phyloP scores from a whole-genome alignment of 1,139 yeast species.

The Yamadazyma mexicana region DNA sequence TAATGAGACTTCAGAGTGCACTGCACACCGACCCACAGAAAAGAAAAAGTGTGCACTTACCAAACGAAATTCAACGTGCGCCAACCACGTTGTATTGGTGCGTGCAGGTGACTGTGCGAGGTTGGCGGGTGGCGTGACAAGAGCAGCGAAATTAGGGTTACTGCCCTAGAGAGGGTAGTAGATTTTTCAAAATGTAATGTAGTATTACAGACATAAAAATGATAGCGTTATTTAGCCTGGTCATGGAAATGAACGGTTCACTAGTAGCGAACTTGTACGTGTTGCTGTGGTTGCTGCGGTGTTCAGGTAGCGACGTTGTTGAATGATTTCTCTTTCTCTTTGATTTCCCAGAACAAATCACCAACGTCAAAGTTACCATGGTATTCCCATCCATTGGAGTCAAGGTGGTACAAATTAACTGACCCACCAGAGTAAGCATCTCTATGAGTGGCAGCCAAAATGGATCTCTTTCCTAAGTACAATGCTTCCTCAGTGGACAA shows the following conservation, averaged over 20 bases:
- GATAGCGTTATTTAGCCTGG: background rate
- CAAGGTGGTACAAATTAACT: conserved; percentile 86
- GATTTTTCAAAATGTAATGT: background rate
- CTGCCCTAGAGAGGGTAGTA: background rate
- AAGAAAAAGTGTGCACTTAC: background rate
- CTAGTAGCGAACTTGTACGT: too few species aligned
- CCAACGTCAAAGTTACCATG: conserved; percentile 97
- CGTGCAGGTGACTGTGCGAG: background rate
- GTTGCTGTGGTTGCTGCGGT: too few species aligned
- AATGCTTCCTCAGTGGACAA: conserved; percentile 89
- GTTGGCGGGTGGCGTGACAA: conserved; percentile 1
- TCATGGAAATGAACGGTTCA: background rate
- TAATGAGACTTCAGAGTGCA: conserved; percentile 2
- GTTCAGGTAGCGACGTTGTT: conserved; percentile 72
- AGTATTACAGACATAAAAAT: background rate
- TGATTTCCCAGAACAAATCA: conserved; percentile 87
- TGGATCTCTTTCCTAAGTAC: conserved; percentile 90
- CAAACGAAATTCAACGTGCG: background rate
- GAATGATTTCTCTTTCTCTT: conserved; percentile 85
- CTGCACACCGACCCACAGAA: background rate
- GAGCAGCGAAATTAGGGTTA: background rate
- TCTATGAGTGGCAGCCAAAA: conserved; percentile 96
- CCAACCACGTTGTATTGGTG: background rate
- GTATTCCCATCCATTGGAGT: conserved; percentile 91
- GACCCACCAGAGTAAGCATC: conserved; percentile 99